Percentiles rank a stretch among this genome's conserved stretches.
Evolutionary conservation across 106 monocot genomes (phyloP).

Genomic region (Posidonia australis): DNA sequence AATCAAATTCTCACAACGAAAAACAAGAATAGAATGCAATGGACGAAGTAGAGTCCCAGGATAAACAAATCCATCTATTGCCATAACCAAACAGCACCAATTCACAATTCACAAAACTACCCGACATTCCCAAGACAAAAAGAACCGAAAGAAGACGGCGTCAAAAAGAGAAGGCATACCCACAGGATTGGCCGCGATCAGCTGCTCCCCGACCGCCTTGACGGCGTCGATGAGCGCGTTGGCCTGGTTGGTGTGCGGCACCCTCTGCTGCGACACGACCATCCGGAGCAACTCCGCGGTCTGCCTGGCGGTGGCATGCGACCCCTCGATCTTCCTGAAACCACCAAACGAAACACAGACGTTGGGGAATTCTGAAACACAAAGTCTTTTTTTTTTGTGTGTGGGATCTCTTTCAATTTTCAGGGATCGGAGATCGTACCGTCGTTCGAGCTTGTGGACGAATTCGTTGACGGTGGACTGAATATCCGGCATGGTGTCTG

Average conservation of each 20-base stretch:
- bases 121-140: not conserved
- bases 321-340: constrained; percentile 85
- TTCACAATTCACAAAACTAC: no score
- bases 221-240: constrained; percentile 57
- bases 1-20: no score
- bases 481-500: constrained; percentile 67
- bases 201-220: constrained; percentile 56
- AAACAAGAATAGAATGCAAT: no score
- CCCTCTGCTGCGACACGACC: constrained; percentile 76
- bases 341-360: not conserved
- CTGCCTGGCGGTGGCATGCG: constrained; percentile 71
- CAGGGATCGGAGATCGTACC: constrained; percentile 14
- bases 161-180: constrained; percentile 24
- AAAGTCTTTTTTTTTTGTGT: no score
- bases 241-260: constrained; percentile 63
- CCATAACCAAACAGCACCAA: no score
- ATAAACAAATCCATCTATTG: no score
- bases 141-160: not conserved
- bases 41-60: no score
- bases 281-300: constrained; percentile 90
- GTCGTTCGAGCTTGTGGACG: constrained; percentile 72
- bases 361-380: not conserved
- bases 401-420: no score
- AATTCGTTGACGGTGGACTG: constrained; percentile 70
- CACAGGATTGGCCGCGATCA: constrained; percentile 83